A percentile compares a stretch with the other conserved stretches of the same genome.
Conservation (phyloP, 768 basidiomycete genomes). For the Auricularia cornea region DNA sequence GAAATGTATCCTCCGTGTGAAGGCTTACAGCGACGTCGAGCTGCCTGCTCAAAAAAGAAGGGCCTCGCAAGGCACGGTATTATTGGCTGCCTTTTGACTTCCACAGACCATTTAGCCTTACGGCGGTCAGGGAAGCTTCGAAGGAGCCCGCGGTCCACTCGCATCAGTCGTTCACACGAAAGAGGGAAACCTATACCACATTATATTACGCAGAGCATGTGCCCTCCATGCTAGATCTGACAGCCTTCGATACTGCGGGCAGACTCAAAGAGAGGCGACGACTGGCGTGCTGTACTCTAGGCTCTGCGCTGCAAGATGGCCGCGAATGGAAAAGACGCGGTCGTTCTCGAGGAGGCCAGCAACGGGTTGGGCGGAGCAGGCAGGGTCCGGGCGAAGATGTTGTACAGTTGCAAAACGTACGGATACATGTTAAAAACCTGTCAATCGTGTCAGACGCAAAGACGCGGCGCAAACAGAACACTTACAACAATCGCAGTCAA, state of each 20-base stretch:
- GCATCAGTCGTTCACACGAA: no score
- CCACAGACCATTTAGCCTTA: constrained; percentile 31
- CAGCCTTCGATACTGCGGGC: no score
- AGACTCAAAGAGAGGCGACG: no score
- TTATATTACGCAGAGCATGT: neutral
- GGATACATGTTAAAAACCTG: neutral
- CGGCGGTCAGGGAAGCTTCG: constrained; percentile 45
- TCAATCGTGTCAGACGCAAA: neutral
- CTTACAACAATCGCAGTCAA: constrained; percentile 85
- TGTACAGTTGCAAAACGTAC: neutral
- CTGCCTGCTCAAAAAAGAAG: neutral
- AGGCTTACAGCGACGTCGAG: neutral
- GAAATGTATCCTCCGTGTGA: neutral
- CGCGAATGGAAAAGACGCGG: no score
- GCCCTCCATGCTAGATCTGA: neutral
- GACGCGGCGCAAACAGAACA: constrained; percentile 6
- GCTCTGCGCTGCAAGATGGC: no score
- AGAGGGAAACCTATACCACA: neutral
- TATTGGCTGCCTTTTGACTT: constrained; percentile 64
- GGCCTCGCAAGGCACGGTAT: constrained; percentile 2
- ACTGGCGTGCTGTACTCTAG: no score
- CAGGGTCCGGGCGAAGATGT: no score
- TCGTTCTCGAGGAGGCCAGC: no score
- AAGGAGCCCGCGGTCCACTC: constrained; percentile 37
- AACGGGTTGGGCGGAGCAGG: no score